Evolutionary conservation across 768 basidiomycete genomes (phyloP), one percentile per base, ranked within the genome.

Genomic region (Gloeophyllum trabeum): DNA sequence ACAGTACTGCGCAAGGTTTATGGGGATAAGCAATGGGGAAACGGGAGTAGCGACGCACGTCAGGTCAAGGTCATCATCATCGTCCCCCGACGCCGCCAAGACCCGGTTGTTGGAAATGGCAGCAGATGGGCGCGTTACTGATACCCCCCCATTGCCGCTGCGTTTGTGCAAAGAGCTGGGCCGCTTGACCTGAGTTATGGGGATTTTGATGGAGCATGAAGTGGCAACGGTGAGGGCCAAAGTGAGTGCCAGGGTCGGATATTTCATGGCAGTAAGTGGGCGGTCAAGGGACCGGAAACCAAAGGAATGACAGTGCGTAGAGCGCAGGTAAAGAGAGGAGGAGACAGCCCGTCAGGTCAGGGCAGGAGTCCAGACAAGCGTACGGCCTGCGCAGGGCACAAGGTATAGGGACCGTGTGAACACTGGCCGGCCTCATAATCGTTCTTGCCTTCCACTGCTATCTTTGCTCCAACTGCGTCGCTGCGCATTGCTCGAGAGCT

Each of bases 1-100:
- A 78, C 71, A 48, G 81, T 75, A 52, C 85, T 89, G 45, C 20
- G 20, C 7, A 37, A 44, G 40, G 24, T 35, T 21, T 43, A 44
- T 41, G 37, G 40, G 39, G 44, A 54, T 28, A 42, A 1, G 26
- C 25, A 35, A 6, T 25, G 7, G 24, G 39, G 35, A 19, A 24
- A 37, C 36, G 7, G 20, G 36, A 10, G 36, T 16, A 6, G n/a
- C 25, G 41, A 59, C 66, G 13, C 44, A 79, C 76, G 58, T 63
- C 25, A 75, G 55, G 53, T 67, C 62, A 36, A 76, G 62, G 36
- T 58, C 58, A 40, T 60, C 45, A 34, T 43, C 40, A n/a, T 46
- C 49, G 43, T 55, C 52, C 38, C 52, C 50, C 37, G 51, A 52
- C 6, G 63, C 51, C 42, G 57, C 54, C n/a, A 62, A 47, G 16